Evolutionary conservation across 2,329 filamentous ascomycete species (phyloP).

Genomic region (Orbilia ellipsospora): DNA sequence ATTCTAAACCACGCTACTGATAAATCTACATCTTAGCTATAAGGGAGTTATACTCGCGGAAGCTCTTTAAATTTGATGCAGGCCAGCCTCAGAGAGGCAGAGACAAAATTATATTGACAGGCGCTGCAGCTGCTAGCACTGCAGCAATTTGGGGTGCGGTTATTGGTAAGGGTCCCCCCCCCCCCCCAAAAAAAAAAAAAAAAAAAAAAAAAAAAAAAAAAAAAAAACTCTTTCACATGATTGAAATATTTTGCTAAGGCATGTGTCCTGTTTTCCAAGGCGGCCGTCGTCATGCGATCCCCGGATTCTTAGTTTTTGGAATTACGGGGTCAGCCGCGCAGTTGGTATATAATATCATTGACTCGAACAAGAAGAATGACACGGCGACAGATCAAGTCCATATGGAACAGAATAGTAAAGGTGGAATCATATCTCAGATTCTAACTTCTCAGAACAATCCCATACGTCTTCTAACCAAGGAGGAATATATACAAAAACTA

Average conservation of each 20-base stretch:
- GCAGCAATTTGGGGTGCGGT: constrained; percentile 41
- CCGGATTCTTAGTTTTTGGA: constrained; percentile 41
- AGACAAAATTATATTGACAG: constrained; percentile 22
- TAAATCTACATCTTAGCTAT: constrained; percentile 10
- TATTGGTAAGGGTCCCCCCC: constrained; percentile 25
- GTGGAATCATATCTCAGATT: constrained; percentile 24
- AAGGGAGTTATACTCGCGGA: constrained; percentile 32
- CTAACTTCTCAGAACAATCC: constrained; percentile 32
- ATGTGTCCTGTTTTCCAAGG: constrained; percentile 13
- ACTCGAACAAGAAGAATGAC: neutral
- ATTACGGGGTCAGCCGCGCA: constrained; percentile 23
- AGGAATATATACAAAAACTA: constrained; percentile 43
- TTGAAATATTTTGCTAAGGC: neutral
- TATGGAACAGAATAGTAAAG: constrained; percentile 2
- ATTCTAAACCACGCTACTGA: no score
- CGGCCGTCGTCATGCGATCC: constrained; percentile 32
- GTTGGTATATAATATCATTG: constrained; percentile 16
- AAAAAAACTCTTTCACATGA: no score
- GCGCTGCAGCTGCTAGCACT: constrained; percentile 34
- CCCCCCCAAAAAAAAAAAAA: no score
- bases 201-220: no score
- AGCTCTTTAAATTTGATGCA: constrained; percentile 15
- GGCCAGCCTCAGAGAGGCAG: neutral
- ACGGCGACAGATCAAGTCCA: neutral
- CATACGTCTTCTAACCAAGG: constrained; percentile 19